Evolutionary conservation across 75 land plant genomes (phyloP), one percentile per base, ranked within the genome.

Genomic region (Pinus tabuliformis): DNA sequence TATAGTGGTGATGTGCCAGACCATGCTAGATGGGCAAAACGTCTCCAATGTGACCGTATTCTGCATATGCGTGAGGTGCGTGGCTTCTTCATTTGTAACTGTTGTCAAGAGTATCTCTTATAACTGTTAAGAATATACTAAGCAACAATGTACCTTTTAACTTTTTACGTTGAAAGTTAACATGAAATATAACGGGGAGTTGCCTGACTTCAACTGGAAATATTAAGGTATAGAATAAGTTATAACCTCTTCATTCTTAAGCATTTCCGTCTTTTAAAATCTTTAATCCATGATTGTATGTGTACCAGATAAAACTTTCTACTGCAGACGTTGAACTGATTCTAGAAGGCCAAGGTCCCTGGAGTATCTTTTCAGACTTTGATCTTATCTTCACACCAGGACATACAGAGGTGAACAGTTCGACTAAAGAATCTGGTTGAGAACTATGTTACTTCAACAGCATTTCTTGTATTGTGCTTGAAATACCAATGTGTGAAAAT

Each of bases 381-480:
- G 91, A 89, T 20, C 86, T 93, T 57, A 81, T 93, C 63, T 83
- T 82, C 78, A 91, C 94, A 12, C 95, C 95, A 28, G 95, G 95
- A 22, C 95, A 93, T 75, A 86, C 89, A 63, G 76, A 84, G 73
- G 94, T 92, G 66, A 77, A 75, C 68, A 49, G 24, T n/a, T 20
- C 4, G 52, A n/a, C 37, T 39, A 68, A 36, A 18, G 22, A 68
- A 68, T 37, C 71, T 33, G 17, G 66, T 16, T 33, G 21, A 64
- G 68, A 33, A 4, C 17, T 6, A 17, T 4, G 37, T n/a, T 18
- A 11, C 22, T 62, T 6, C 6, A 20, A 68, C 45, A 42, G 71
- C 37, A 39, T 68, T 6, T 21, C 71, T 8, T 42, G 20, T 39
- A 6, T 37, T 68, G 71, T 20, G 49, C 18, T 42, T 42, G 42